Percentiles rank a stretch among this genome's conserved stretches.
phyloP scores from a whole-genome alignment of 805 yeast genomes.

The Schizosaccharomyces japonicus region DNA sequence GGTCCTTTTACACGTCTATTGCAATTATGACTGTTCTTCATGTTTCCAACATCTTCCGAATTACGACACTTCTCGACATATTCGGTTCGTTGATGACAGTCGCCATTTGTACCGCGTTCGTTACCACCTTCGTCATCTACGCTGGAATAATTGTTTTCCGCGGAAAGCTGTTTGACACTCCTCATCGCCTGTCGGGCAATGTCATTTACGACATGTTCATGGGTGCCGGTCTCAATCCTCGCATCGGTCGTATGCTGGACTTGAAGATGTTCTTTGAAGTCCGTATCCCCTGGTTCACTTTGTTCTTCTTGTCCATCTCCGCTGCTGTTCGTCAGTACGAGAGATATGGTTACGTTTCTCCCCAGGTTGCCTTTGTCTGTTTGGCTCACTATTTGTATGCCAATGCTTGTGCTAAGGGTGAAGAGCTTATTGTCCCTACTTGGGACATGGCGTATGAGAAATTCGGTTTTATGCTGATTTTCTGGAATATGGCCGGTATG shows the following conservation, averaged over 20 bases:
- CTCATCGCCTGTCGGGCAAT: slow-evolving; percentile 79
- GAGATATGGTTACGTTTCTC: slow-evolving; percentile 49
- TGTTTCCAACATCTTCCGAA: slow-evolving; percentile 45
- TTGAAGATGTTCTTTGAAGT: slow-evolving; percentile 94
- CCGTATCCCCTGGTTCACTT: slow-evolving; percentile 85
- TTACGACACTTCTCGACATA: slow-evolving; percentile 51
- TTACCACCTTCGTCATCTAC: slow-evolving; percentile 46
- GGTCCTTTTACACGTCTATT: slow-evolving; percentile 52
- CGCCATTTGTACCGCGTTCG: slow-evolving; percentile 59
- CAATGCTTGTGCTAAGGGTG: slow-evolving; percentile 93
- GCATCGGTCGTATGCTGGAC: slow-evolving; percentile 70
- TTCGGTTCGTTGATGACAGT: slow-evolving; percentile 86
- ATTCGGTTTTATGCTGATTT: slow-evolving; percentile 94
- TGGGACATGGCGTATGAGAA: slow-evolving; percentile 99
- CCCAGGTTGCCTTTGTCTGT: slow-evolving; percentile 49
- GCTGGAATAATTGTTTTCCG: slow-evolving; percentile 8
- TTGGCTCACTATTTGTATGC: slow-evolving; percentile 86
- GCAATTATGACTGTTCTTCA: slow-evolving; percentile 38
- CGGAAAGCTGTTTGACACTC: slow-evolving; percentile 25
- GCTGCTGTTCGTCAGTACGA: slow-evolving; percentile 62
- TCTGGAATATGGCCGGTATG: slow-evolving; percentile 91
- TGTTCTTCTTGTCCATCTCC: slow-evolving; percentile 53
- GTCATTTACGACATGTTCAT: slow-evolving; percentile 74
- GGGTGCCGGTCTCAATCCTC: slow-evolving; percentile 95
- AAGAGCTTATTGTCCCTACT: slow-evolving; percentile 86